Percentiles rank a stretch among this genome's conserved stretches.
Evolutionary conservation across 192 early-diverging fungal species (phyloP).

Genomic region (Coemansia erecta): DNA sequence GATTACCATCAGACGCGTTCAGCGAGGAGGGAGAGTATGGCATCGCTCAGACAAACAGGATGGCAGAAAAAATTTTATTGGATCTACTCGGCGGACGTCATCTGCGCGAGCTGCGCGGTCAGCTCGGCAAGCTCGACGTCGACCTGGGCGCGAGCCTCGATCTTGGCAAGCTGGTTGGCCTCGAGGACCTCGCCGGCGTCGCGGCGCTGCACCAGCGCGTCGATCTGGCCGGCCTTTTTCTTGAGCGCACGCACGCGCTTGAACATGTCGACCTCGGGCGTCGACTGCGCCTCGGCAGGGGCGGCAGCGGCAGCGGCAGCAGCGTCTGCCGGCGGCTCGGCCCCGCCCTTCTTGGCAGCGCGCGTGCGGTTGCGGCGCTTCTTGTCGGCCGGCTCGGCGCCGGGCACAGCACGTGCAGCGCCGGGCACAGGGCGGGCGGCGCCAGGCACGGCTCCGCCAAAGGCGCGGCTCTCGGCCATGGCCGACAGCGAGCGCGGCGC

Average conservation of each 20-base stretch:
- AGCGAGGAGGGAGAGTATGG: too few relatives aligned
- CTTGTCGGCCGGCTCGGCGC: constrained; percentile 45
- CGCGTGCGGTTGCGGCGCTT: constrained; percentile 75
- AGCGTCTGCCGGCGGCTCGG: constrained; percentile 44
- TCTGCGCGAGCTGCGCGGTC: constrained; percentile 16
- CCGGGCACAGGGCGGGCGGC: constrained; percentile 20
- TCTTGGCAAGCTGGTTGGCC: constrained; percentile 52
- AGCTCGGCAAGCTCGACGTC: constrained; percentile 38
- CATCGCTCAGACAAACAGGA: too few relatives aligned
- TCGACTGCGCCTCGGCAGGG: constrained; percentile 55
- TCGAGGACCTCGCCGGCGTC: constrained; percentile 77
- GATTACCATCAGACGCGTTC: too few relatives aligned
- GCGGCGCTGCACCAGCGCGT: constrained; percentile 75
- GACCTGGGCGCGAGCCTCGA: constrained; percentile 25
- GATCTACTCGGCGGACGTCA: neutral
- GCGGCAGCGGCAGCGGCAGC: constrained; percentile 5
- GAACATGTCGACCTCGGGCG: constrained; percentile 63
- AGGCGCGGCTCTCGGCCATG: constrained; percentile 35
- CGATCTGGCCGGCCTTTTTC: constrained; percentile 93
- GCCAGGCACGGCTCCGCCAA: constrained; percentile 14
- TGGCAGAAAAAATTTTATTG: neutral
- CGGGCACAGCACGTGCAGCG: constrained; percentile 5
- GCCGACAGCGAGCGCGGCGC: constrained; percentile 44
- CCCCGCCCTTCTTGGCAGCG: constrained; percentile 61
- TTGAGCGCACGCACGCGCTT: constrained; percentile 85